Percentiles rank a stretch among this genome's conserved stretches.
Evolutionary conservation across 208 protist genomes (phyloP).

Genomic region (Trypanosoma conorhini): DNA sequence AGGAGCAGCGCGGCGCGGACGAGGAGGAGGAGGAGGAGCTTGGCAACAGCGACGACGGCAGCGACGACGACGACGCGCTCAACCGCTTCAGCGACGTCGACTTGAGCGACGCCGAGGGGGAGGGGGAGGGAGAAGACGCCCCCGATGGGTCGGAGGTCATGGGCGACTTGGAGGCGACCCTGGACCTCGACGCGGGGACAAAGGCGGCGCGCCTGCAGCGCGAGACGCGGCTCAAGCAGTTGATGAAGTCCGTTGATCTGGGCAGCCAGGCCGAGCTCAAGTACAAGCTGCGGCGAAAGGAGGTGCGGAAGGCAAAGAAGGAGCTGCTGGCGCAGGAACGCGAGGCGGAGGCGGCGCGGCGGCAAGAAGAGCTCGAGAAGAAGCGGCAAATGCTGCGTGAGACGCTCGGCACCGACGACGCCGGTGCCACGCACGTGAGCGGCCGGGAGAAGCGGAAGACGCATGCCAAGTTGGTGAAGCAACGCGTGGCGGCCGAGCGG

Average conservation of each 20-base stretch:
- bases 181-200: conserved; percentile 80
- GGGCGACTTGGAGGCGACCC: conserved; percentile 74
- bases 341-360: conserved; percentile 49
- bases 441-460: conserved; percentile 78
- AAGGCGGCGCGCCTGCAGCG: conserved; percentile 78
- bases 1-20: conserved; percentile 21
- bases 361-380: conserved; percentile 44
- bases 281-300: conserved; percentile 85
- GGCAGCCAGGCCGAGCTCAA: conserved; percentile 76
- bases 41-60: no score
- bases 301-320: conserved; percentile 87
- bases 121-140: conserved; percentile 30
- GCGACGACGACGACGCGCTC: conserved; percentile 72
- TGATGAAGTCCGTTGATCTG: conserved; percentile 61
- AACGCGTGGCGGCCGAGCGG: conserved; percentile 65
- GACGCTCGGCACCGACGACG: conserved; percentile 59
- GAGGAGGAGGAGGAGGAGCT: conserved; percentile 8
- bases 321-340: conserved; percentile 67
- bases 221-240: conserved; percentile 57
- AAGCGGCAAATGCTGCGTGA: conserved; percentile 52
- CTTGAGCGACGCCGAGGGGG: conserved; percentile 22
- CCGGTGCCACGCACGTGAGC: conserved; percentile 38
- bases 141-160: conserved; percentile 30
- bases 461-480: conserved; percentile 71
- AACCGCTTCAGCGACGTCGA: conserved; percentile 86